Percentiles rank a stretch among this genome's conserved stretches.
Evolutionary conservation across 2,329 filamentous ascomycete species (phyloP).

Genomic region (Aspergillus aculeatus): DNA sequence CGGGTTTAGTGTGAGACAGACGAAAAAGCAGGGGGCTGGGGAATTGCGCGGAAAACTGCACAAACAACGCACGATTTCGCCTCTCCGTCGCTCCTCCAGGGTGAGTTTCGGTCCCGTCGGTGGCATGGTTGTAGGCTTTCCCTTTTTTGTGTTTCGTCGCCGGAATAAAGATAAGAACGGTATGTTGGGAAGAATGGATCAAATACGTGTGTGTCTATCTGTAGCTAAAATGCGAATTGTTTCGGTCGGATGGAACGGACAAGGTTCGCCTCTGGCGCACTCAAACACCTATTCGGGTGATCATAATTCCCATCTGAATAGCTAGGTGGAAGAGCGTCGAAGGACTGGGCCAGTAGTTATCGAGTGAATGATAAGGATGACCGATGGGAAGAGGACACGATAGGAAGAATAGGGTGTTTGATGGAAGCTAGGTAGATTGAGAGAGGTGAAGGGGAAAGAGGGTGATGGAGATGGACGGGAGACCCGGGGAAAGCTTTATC

Average conservation of each 20-base stretch:
- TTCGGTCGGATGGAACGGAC: slow-evolving; percentile 19
- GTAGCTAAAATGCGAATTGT: not conserved
- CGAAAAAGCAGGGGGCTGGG: slow-evolving; percentile 1
- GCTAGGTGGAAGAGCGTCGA: slow-evolving; percentile 7
- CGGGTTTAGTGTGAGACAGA: slow-evolving; percentile 7
- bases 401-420: not conserved
- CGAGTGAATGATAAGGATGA: not conserved
- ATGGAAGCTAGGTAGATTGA: not conserved
- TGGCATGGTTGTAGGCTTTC: slow-evolving; percentile 31
- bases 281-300: slow-evolving; percentile 45
- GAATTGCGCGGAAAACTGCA: no score
- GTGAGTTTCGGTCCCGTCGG: slow-evolving; percentile 56
- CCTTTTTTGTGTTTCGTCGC: not conserved
- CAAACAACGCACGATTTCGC: slow-evolving; percentile 67
- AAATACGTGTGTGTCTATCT: not conserved
- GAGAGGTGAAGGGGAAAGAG: slow-evolving; percentile 8
- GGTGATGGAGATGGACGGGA: not conserved
- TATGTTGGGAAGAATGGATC: not conserved
- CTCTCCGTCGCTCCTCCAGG: slow-evolving; percentile 77
- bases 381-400: not conserved
- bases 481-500: slow-evolving; percentile 29
- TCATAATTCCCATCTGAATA: slow-evolving; percentile 34
- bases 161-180: slow-evolving; percentile 5
- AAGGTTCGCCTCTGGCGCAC: slow-evolving; percentile 37
- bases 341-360: not conserved